Evolutionary conservation across 345 rosid species (phyloP).

Genomic region (Populus simonii): DNA sequence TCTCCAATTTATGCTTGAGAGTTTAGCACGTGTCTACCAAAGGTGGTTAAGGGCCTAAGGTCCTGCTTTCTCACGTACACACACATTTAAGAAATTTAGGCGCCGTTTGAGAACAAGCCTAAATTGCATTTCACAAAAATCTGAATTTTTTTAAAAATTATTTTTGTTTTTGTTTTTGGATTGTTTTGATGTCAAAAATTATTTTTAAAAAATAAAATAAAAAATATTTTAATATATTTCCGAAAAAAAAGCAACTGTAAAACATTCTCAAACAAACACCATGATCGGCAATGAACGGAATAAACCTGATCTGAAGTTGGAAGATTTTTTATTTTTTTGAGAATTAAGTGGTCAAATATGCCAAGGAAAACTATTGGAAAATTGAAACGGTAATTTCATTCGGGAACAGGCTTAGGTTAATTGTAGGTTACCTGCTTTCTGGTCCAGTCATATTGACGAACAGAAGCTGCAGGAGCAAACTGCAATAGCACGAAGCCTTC

Average conservation of each 20-base stretch:
- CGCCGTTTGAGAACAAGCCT: too few relatives aligned
- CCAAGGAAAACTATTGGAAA: not conserved
- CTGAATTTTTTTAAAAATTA: too few relatives aligned
- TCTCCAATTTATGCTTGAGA: not conserved
- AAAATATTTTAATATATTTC: too few relatives aligned
- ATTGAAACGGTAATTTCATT: not conserved
- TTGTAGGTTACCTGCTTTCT: slow-evolving; percentile 68
- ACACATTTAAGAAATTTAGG: too few relatives aligned
- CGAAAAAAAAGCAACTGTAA: too few relatives aligned
- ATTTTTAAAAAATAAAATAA: too few relatives aligned
- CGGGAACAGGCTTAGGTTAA: not conserved
- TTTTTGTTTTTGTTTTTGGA: too few relatives aligned
- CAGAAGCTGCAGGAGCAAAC: slow-evolving; percentile 82
- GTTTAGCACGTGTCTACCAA: not conserved
- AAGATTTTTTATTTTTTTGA: too few relatives aligned
- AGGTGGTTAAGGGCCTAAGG: not conserved
- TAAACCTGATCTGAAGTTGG: not conserved
- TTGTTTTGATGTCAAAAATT: too few relatives aligned
- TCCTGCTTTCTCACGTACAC: not conserved
- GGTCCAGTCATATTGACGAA: slow-evolving; percentile 84
- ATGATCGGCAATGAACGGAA: not conserved
- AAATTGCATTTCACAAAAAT: too few relatives aligned
- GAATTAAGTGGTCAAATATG: too few relatives aligned
- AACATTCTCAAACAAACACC: too few relatives aligned
- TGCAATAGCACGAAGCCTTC: slow-evolving; percentile 74